A percentile compares a stretch with the other conserved stretches of the same genome.
Evolutionary conservation across 2,329 filamentous ascomycete species (phyloP).

Genomic region (Diaporthe velutina): DNA sequence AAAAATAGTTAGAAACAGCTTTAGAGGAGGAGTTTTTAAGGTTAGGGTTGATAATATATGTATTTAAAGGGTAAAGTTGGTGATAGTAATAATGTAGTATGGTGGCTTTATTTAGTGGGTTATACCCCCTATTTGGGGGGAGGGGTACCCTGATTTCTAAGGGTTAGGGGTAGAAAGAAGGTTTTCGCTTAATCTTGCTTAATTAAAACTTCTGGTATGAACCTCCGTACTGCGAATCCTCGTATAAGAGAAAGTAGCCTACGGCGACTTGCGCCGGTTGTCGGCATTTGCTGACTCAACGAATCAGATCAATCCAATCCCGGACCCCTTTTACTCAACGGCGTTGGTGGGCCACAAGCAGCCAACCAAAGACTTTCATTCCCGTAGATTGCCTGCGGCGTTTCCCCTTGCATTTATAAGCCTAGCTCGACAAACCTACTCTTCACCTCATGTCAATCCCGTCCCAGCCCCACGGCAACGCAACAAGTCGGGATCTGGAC

Average conservation of each 20-base stretch:
- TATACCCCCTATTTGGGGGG: no score
- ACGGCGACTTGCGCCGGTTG: neutral
- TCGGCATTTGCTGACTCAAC: neutral
- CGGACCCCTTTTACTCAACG: neutral
- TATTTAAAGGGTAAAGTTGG: no score
- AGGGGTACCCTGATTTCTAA: no score
- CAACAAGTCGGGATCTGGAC: neutral
- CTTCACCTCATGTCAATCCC: neutral
- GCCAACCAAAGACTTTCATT: neutral
- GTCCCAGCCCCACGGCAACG: neutral
- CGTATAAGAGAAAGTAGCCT: no score
- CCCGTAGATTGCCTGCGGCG: neutral
- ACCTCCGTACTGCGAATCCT: neutral
- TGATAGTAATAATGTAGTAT: no score
- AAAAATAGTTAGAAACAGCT: no score
- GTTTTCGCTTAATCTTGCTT: no score
- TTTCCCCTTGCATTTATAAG: neutral
- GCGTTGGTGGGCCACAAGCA: neutral
- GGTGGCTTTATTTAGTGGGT: no score
- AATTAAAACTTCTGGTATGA: no score
- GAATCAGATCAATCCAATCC: neutral
- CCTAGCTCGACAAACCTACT: neutral
- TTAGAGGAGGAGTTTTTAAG: no score
- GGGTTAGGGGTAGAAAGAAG: no score
- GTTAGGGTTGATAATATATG: no score